A percentile compares a stretch with the other conserved stretches of the same genome.
Conservation (phyloP, 805 yeast genomes). For the Metschnikowia proteae region DNA sequence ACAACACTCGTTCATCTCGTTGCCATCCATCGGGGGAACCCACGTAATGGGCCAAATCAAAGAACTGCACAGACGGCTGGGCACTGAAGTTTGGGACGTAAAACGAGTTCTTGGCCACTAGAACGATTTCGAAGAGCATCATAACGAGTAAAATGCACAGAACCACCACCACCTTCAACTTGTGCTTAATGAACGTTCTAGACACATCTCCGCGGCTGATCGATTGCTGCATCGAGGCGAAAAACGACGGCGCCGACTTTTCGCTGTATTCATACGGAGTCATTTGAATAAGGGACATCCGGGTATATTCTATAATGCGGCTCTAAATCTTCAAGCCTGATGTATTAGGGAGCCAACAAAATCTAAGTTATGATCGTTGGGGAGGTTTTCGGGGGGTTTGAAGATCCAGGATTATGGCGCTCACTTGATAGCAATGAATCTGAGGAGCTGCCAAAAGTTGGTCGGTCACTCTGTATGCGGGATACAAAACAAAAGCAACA, state of each 20-base stretch:
- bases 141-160: conserved; percentile 9
- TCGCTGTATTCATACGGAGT: conserved; percentile 20
- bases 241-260: conserved; percentile 7
- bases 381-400: too few relatives aligned
- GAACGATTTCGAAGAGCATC: conserved; percentile 15
- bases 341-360: not conserved
- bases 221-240: conserved; percentile 3
- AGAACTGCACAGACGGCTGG: conserved; percentile 52
- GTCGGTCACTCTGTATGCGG: too few relatives aligned
- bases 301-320: not conserved
- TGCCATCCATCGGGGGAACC: conserved; percentile 80
- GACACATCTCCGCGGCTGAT: conserved; percentile 7
- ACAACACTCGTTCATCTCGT: conserved; percentile 69
- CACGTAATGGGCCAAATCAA: conserved; percentile 63
- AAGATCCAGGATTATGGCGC: too few relatives aligned
- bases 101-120: conserved; percentile 12
- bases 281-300: conserved; percentile 17
- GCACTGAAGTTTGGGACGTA: conserved; percentile 33
- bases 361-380: not conserved
- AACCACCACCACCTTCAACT: conserved; percentile 9
- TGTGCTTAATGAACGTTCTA: conserved; percentile 12
- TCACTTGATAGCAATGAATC: too few relatives aligned
- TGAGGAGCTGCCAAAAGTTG: too few relatives aligned
- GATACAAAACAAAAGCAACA: too few relatives aligned
- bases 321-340: not conserved